Evolutionary conservation across 2,329 filamentous ascomycete genomes (phyloP).

Genomic region (Aphanoascus verrucosus): DNA sequence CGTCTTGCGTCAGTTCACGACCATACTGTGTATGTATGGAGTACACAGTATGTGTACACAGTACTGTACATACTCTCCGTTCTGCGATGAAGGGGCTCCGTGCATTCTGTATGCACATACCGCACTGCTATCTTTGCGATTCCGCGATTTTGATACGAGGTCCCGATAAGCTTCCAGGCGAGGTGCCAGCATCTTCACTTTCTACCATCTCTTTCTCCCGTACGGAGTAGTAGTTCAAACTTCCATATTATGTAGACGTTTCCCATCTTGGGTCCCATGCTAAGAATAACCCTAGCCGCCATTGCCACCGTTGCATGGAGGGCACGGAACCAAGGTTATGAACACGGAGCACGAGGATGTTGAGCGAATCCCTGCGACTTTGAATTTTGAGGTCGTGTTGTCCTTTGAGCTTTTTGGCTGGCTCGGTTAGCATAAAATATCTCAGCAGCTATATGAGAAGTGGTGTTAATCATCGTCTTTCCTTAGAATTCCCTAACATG

Average conservation of each 20-base stretch:
- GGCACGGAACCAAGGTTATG: not conserved
- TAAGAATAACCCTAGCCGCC: conserved; percentile 4
- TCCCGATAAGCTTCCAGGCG: too few relatives aligned
- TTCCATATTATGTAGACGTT: not conserved
- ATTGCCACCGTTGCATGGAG: conserved; percentile 7
- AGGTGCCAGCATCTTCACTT: not conserved
- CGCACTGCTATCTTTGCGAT: too few relatives aligned
- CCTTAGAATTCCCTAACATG: too few relatives aligned
- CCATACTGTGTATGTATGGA: too few relatives aligned
- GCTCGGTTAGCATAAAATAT: not conserved
- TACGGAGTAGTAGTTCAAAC: too few relatives aligned
- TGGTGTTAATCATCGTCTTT: not conserved
- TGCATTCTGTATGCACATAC: too few relatives aligned
- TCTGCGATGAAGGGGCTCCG: too few relatives aligned
- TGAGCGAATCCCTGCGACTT: not conserved
- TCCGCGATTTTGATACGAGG: too few relatives aligned
- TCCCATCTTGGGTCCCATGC: not conserved
- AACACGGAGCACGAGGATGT: not conserved
- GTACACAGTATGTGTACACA: not conserved
- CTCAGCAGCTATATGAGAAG: not conserved
- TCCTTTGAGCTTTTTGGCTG: not conserved
- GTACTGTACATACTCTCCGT: not conserved
- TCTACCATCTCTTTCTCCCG: not conserved
- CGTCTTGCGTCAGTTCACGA: not conserved
- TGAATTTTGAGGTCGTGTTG: not conserved